phyloP scores from a whole-genome alignment of 306 rosid species.

The Prunus mongolica region DNA sequence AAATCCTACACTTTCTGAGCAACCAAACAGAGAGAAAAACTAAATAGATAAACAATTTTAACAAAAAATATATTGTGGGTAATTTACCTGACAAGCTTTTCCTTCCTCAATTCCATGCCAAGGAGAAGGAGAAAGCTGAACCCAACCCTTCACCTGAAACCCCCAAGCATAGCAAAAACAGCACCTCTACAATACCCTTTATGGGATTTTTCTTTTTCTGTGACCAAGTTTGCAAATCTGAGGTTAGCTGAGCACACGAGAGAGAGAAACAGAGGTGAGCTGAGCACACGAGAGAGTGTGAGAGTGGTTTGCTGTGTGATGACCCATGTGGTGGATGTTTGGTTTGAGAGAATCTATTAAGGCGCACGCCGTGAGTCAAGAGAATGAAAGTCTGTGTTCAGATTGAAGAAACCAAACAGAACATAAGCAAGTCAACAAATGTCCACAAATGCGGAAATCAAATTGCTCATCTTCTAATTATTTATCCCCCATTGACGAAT shows the following conservation, averaged over 20 bases:
- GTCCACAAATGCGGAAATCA: neutral
- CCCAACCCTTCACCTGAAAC: slow-evolving; percentile 24
- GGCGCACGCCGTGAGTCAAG: neutral
- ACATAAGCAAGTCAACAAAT: neutral
- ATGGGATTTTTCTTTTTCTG: neutral
- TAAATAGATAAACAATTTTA: neutral
- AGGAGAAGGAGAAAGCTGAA: slow-evolving; percentile 11
- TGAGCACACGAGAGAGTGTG: neutral
- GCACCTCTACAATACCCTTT: neutral
- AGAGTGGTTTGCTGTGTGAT: too few species aligned
- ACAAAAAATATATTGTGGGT: neutral
- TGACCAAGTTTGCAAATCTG: slow-evolving; percentile 12
- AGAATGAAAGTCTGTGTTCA: neutral
- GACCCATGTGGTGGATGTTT: neutral
- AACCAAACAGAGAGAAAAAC: neutral
- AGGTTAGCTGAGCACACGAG: neutral
- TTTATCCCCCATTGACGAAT: too few species aligned
- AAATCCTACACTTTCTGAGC: neutral
- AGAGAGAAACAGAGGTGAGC: neutral
- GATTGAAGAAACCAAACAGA: neutral
- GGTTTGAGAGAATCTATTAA: neutral
- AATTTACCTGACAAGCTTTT: slow-evolving; percentile 67
- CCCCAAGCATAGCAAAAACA: slow-evolving; percentile 21
- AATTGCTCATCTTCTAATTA: neutral
- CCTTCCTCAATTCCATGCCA: slow-evolving; percentile 65